Conservation (phyloP, 1,284 basidiomycete species). For the Austroboletus olivaceoglutinosus region DNA sequence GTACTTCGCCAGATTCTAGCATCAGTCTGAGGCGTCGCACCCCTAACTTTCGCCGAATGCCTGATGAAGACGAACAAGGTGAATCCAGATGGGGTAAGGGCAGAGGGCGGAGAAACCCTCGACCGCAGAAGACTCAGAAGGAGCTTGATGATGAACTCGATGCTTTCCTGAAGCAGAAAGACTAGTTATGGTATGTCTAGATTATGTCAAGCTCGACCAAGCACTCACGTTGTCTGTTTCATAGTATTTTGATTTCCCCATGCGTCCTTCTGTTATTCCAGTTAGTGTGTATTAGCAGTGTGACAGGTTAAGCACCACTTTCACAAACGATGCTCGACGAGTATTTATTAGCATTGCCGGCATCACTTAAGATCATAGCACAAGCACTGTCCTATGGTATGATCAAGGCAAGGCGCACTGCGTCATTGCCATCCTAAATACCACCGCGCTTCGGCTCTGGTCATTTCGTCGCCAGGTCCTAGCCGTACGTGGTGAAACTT, state of each 20-base stretch:
- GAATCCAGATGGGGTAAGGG: conserved; percentile 19
- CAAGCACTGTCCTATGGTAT: no score
- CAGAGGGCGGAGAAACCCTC: conserved; percentile 33
- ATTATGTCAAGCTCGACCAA: not conserved
- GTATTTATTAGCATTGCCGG: no score
- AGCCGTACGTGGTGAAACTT: no score
- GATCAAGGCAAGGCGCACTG: no score
- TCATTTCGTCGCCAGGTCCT: no score
- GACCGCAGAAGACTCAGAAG: conserved; percentile 59
- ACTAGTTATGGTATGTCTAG: conserved; percentile 22
- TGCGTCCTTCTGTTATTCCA: not conserved
- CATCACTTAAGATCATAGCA: no score
- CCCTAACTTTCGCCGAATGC: conserved; percentile 27
- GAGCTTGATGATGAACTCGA: conserved; percentile 77
- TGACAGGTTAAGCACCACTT: conserved; percentile 14
- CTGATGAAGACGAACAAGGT: conserved; percentile 24
- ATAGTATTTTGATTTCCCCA: not conserved
- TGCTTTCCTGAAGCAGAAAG: conserved; percentile 59
- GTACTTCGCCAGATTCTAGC: conserved; percentile 44
- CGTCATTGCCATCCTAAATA: no score
- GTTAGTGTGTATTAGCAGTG: conserved; percentile 4
- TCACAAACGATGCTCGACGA: not conserved
- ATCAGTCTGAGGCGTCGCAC: conserved; percentile 44
- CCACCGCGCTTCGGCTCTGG: no score
- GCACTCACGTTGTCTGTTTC: conserved; percentile 9